Conservation (phyloP, 2,329 filamentous ascomycete species). For the Alternaria gaisen region DNA sequence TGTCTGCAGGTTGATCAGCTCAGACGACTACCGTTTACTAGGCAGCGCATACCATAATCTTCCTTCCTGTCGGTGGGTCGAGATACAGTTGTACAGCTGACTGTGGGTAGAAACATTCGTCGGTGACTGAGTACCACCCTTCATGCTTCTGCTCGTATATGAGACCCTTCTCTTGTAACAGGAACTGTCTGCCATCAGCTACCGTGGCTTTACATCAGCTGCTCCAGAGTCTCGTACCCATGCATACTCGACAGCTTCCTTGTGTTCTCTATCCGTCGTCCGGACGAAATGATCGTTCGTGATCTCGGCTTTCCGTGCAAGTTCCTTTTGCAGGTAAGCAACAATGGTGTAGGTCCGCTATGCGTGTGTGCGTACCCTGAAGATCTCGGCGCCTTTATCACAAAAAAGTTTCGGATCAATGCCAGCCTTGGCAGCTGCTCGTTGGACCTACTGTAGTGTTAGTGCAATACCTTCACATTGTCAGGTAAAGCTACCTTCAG, state of each 20-base stretch:
- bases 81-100: conserved; percentile 76
- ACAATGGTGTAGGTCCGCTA: neutral
- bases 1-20: conserved; percentile 52
- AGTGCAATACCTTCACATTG: neutral
- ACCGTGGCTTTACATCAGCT: conserved; percentile 1
- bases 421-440: conserved; percentile 76
- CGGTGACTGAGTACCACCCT: conserved; percentile 96
- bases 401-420: conserved; percentile 85
- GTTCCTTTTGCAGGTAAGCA: conserved; percentile 54
- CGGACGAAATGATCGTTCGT: conserved; percentile 88
- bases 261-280: conserved; percentile 85
- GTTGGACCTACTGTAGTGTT: conserved; percentile 72
- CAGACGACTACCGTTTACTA: neutral
- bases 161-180: conserved; percentile 76
- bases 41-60: conserved; percentile 69
- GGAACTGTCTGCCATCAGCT: conserved; percentile 57
- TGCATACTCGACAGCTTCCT: conserved; percentile 85
- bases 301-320: conserved; percentile 75
- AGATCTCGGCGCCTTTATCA: conserved; percentile 81
- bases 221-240: conserved; percentile 66
- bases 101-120: conserved; percentile 94
- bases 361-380: conserved; percentile 61
- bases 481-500: conserved; percentile 70
- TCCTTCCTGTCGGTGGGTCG: conserved; percentile 81
- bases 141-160: conserved; percentile 88